Evolutionary conservation across 176 grass and related monocot genomes (phyloP), one percentile per base, ranked within the genome.

Genomic region (Elymus sibiricus): DNA sequence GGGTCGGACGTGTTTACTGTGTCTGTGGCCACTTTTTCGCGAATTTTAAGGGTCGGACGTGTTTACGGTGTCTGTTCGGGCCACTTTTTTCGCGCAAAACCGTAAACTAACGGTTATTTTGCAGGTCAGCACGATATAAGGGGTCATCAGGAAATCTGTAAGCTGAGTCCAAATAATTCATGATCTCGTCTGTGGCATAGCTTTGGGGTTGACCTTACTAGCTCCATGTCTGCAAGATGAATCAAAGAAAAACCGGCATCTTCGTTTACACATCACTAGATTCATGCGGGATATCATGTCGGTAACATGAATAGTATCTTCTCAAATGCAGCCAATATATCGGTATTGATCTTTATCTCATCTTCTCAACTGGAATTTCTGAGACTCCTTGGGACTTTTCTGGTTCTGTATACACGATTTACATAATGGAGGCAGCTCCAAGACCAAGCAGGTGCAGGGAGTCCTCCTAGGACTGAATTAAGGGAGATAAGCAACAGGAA

Each of bases 211-310:
- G 73, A 35, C 70, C 64, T 27, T 42, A 70, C 80, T 83, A 95
- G 87, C 22, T 92, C 84, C 86, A 98, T 86, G 73, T 98, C 43
- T 90, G 92, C 96, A 67, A 89, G 86, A 91, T 95, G 70, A 82
- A 90, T 39, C 40, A 78, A 74, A 72, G 27, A 82, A 7, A 83
- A 76, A 25, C 9, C 12, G 3, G 58, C 43, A 46, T 46, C 42
- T 40, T 70, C 17, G 10, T 63, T 25, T 38, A 75, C 60, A 79
- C 7, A 64, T 13, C 35, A 43, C 5, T 21, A 84, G 7, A 60
- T 64, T 64, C 26, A 73, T 74, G 72, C 72, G 15, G 5, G 68
- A 76, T 77, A 28, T 29, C 22, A 98, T 89, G 67, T 88, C 86
- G 82, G 53, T 82, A 24, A 92, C n/a, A n/a, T n/a, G n/a, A n/a